These are phyloP conservation scores for Metschnikowia gelsemii DNA, from an alignment of 805 yeast genomes.

Conservation along the genomic window DNA sequence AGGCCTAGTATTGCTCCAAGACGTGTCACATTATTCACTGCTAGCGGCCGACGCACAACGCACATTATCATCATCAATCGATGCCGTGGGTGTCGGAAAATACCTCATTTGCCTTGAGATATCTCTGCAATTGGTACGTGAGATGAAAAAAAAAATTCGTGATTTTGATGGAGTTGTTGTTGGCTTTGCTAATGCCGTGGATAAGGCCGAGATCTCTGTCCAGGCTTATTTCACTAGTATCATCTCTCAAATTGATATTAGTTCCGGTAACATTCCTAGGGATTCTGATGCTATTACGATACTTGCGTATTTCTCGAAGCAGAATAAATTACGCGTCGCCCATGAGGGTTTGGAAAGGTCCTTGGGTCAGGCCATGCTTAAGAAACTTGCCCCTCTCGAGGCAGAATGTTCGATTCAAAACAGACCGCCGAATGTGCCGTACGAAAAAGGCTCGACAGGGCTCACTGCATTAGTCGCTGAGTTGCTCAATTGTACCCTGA, in stretches of 20 bases:
- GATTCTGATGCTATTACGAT: constrained; percentile 14
- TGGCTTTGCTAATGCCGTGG: constrained; percentile 55
- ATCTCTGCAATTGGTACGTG: constrained; percentile 47
- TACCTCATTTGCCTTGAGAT: constrained; percentile 33
- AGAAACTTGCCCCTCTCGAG: constrained; percentile 33
- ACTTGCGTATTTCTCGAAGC: constrained; percentile 14
- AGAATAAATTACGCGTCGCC: constrained; percentile 13
- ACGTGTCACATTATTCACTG: constrained; percentile 51
- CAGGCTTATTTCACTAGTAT: constrained; percentile 45
- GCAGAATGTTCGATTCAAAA: constrained; percentile 46
- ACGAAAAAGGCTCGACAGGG: constrained; percentile 62
- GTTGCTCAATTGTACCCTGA: constrained; percentile 44
- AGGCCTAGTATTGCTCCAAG: constrained; percentile 51
- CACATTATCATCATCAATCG: constrained; percentile 34
- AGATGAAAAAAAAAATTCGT: constrained; percentile 41
- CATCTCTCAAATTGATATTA: constrained; percentile 11
- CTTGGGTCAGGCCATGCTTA: constrained; percentile 9
- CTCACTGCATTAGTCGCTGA: constrained; percentile 54
- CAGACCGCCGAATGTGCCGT: constrained; percentile 41
- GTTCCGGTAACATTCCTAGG: constrained; percentile 7
- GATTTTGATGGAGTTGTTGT: constrained; percentile 68
- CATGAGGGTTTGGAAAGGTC: constrained; percentile 19
- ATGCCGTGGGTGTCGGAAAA: constrained; percentile 40
- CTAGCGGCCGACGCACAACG: constrained; percentile 42
- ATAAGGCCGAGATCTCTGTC: constrained; percentile 55